Conservation (phyloP, 176 grass and related monocot genomes). For the Typha latifolia region DNA sequence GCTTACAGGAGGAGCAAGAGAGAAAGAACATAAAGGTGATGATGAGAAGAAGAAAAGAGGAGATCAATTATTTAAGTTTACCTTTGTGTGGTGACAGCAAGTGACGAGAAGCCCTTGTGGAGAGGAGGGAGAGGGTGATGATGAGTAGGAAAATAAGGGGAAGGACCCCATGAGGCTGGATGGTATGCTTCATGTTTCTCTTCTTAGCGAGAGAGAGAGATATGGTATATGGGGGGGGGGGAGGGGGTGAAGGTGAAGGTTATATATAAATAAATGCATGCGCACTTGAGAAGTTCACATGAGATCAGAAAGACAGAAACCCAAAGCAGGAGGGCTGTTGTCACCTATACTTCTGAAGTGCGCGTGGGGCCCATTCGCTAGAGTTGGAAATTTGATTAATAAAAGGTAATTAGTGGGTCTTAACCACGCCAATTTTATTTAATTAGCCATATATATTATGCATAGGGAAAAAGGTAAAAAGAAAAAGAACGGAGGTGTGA, state of each 20-base stretch:
- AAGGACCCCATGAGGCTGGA: not conserved
- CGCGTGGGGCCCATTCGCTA: too few relatives aligned
- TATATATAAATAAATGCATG: too few relatives aligned
- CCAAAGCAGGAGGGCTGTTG: too few relatives aligned
- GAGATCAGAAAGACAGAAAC: too few relatives aligned
- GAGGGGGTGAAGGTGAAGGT: not conserved
- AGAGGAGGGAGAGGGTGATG: not conserved
- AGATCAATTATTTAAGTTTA: not conserved
- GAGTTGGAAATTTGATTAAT: too few relatives aligned
- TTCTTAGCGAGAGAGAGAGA: not conserved
- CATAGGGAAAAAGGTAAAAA: too few relatives aligned
- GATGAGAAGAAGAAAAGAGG: not conserved
- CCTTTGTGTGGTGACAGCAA: not conserved
- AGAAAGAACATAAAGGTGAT: not conserved
- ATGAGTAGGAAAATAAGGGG: constrained; percentile 12
- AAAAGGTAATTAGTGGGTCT: too few relatives aligned
- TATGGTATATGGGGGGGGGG: not conserved
- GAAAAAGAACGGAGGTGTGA: too few relatives aligned
- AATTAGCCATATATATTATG: too few relatives aligned
- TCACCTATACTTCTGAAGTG: too few relatives aligned
- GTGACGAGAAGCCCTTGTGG: constrained; percentile 14
- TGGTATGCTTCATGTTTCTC: constrained; percentile 2
- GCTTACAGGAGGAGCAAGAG: not conserved
- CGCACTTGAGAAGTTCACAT: too few relatives aligned
- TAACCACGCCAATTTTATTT: too few relatives aligned